Evolutionary conservation across 2,329 filamentous ascomycete species (phyloP).

Genomic region (Colletotrichum lini): DNA sequence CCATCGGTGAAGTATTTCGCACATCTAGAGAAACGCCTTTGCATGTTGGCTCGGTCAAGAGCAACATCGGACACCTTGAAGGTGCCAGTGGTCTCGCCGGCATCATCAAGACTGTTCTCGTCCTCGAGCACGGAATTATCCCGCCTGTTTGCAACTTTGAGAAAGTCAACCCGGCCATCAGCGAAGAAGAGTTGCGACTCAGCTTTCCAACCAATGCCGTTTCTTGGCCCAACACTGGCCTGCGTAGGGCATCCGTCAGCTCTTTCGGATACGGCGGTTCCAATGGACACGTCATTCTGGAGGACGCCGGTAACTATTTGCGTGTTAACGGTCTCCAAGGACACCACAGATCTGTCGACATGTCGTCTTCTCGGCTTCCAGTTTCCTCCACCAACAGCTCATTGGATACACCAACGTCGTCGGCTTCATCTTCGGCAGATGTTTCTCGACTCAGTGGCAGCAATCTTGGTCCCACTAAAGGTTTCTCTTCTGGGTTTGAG

Average conservation of each 20-base stretch:
- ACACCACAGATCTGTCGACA: background rate
- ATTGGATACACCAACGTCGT: too few relatives aligned
- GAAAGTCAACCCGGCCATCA: conserved; percentile 60
- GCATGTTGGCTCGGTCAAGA: conserved; percentile 66
- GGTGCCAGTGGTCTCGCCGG: conserved; percentile 66
- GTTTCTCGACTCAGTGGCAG: too few relatives aligned
- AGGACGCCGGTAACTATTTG: conserved; percentile 48
- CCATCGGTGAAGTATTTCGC: conserved; percentile 59
- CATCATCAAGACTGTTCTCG: conserved; percentile 65
- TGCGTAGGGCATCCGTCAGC: conserved; percentile 67
- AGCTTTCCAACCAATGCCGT: conserved; percentile 57
- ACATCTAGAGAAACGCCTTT: conserved; percentile 54
- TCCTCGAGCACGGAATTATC: conserved; percentile 64
- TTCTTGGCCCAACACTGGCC: conserved; percentile 60
- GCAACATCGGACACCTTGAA: conserved; percentile 68
- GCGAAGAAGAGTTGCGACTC: conserved; percentile 61
- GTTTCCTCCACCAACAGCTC: too few relatives aligned
- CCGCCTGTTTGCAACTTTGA: conserved; percentile 67
- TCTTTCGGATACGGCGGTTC: conserved; percentile 72
- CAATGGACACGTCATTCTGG: conserved; percentile 65
- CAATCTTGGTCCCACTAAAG: too few relatives aligned
- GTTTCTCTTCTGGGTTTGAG: too few relatives aligned
- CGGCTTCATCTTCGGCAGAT: too few relatives aligned
- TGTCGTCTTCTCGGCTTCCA: too few relatives aligned
- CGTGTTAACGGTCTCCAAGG: background rate